Base-by-base conservation (phyloP, 2,329 filamentous ascomycete genomes). In the Fusarium chaquense region DNA sequence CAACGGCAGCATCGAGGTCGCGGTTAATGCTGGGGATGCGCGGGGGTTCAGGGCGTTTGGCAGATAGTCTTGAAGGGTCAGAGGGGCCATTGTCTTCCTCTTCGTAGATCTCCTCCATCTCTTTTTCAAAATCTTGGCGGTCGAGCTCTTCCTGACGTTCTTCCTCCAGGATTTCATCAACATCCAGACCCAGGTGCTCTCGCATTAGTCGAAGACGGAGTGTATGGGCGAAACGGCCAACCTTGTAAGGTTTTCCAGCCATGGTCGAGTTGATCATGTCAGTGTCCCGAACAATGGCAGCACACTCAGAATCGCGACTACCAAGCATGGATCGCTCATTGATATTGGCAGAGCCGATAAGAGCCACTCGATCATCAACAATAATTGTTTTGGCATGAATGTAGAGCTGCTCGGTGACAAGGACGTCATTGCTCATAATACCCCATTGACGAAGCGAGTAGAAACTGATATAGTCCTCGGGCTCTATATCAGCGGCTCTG, bases 301-400 rank as follows among this genome's bases (percentile, higher is more conserved):
- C 96, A 67, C 93, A 90, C 80, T 99, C 96, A 0, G 95, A 98
- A 79, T 99, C 96, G 75, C 96, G 89, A 50, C 89, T 91, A 11
- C 96, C 96, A 65, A 98, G 80, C 93, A 98, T 94, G 9, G 95
- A 98, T 46, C 96, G 90, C 80, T 99, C 96, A 75, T 99, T 99
- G 84, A 99, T 98, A 78, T 99, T 99, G 55, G 96, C 96, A 46
- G 95, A 98, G 20, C 96, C 96, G 73, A 99, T 99, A 65, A 99
- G 90, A 22, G 91, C 95, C 61, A 96, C 89, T 35, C 95, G 89
- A 76, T 99, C 96, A 78, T 99, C 96, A 6, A 97, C 95, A 58
- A 99, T 87, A 85, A 98, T 98, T 71, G 92, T 92, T 81, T 99
- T 99, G 65, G 96, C 96, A 76, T 99, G 96, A 60, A 99, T 98